Evolutionary conservation across 208 protist species (phyloP).

Genomic region (Leishmania tropica): DNA sequence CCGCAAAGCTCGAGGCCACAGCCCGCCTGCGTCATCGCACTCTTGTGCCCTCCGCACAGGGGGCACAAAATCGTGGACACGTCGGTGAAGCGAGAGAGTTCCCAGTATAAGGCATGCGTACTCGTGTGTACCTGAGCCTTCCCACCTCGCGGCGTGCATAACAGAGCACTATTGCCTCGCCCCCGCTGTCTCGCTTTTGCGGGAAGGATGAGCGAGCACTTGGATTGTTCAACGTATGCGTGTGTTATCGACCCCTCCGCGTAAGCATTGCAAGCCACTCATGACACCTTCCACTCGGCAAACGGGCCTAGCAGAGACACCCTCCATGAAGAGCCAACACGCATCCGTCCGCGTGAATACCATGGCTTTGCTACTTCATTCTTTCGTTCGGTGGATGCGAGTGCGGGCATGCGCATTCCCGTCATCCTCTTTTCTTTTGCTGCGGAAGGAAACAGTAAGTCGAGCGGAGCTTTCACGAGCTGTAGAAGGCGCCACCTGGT

Average conservation of each 20-base stretch:
- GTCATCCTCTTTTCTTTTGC: neutral
- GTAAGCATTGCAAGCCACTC: neutral
- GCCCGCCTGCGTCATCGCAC: neutral
- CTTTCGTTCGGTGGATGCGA: neutral
- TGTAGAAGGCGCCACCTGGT: neutral
- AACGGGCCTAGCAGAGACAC: neutral
- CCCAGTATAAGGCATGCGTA: neutral
- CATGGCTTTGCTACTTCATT: neutral
- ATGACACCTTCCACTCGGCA: neutral
- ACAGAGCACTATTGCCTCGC: neutral
- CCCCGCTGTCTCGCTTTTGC: neutral
- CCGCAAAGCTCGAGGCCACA: neutral
- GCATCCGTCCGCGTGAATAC: neutral
- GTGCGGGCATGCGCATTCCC: neutral
- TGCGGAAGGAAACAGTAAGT: neutral
- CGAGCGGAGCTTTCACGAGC: neutral
- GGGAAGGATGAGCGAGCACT: neutral
- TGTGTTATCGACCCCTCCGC: neutral
- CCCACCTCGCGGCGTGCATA: neutral
- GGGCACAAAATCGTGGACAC: neutral
- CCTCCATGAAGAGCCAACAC: neutral
- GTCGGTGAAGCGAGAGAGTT: neutral
- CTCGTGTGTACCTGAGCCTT: neutral
- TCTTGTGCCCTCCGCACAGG: neutral
- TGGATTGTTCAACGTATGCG: neutral